Conservation (phyloP, 495 filamentous ascomycete genomes). For the Elasticomyces elasticus region DNA sequence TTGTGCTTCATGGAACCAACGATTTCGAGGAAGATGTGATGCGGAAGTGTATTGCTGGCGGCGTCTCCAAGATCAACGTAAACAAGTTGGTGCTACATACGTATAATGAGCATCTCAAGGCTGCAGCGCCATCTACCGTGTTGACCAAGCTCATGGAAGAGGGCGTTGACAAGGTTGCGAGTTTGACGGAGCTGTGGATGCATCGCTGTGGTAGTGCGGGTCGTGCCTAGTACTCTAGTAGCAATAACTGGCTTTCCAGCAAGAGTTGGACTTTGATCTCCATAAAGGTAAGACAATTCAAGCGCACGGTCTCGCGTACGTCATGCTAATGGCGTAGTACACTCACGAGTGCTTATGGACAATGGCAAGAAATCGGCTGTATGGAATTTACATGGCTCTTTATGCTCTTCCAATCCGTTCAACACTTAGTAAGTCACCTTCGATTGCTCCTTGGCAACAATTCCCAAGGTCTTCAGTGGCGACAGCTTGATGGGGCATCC, state of each 20-base stretch:
- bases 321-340: too few relatives aligned
- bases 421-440: neutral
- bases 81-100: slow-evolving; percentile 23
- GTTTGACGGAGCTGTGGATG: slow-evolving; percentile 6
- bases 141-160: slow-evolving; percentile 25
- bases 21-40: slow-evolving; percentile 10
- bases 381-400: too few relatives aligned
- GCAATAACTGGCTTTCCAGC: too few relatives aligned
- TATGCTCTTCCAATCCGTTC: neutral
- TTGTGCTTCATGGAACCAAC: slow-evolving; percentile 54
- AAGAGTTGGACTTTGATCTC: too few relatives aligned
- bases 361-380: too few relatives aligned
- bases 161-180: slow-evolving; percentile 12
- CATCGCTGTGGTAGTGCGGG: slow-evolving; percentile 5
- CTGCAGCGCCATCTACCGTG: slow-evolving; percentile 8
- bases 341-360: too few relatives aligned
- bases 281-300: too few relatives aligned
- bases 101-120: slow-evolving; percentile 17
- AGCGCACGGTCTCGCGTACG: too few relatives aligned
- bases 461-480: neutral
- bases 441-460: neutral
- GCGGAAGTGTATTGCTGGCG: slow-evolving; percentile 18
- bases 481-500: neutral
- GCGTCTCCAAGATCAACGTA: slow-evolving; percentile 25
- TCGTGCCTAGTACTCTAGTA: slow-evolving; percentile 2